Evolutionary conservation across 139 green algal genomes (phyloP).

Genomic region (Auxenochlorella pyrenoidosa): DNA sequence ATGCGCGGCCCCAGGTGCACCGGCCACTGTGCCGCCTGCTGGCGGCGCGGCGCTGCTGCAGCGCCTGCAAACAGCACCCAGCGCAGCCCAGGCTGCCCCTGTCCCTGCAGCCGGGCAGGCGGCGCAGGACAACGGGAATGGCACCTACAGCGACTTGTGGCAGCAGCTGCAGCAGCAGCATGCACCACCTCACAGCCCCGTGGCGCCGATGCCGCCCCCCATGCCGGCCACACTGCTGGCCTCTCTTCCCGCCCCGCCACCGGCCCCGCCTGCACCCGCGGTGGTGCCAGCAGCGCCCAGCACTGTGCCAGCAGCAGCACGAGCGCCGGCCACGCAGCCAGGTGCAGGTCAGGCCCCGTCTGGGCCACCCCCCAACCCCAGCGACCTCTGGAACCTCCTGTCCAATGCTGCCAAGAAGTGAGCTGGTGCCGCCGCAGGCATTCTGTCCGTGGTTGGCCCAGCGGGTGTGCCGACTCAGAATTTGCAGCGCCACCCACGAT

Average conservation of each 20-base stretch:
- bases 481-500: too few species aligned
- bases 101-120: neutral
- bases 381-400: conserved; percentile 18
- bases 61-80: conserved; percentile 27
- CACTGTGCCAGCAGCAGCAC: neutral
- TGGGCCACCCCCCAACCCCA: neutral
- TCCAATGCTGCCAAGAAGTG: neutral
- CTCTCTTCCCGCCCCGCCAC: neutral
- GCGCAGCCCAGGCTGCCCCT: neutral
- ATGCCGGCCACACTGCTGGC: neutral
- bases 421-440: neutral
- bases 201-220: neutral
- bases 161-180: conserved; percentile 49
- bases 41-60: conserved; percentile 14
- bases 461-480: too few species aligned
- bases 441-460: too few species aligned
- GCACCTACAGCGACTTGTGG: conserved; percentile 32
- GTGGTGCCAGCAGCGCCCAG: neutral
- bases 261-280: neutral
- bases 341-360: neutral
- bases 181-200: neutral
- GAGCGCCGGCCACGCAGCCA: neutral
- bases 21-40: neutral
- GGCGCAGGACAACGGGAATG: neutral
- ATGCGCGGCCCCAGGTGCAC: neutral